Conservation (phyloP, 2,329 filamentous ascomycete species). For the Epichloe aotearoae region DNA sequence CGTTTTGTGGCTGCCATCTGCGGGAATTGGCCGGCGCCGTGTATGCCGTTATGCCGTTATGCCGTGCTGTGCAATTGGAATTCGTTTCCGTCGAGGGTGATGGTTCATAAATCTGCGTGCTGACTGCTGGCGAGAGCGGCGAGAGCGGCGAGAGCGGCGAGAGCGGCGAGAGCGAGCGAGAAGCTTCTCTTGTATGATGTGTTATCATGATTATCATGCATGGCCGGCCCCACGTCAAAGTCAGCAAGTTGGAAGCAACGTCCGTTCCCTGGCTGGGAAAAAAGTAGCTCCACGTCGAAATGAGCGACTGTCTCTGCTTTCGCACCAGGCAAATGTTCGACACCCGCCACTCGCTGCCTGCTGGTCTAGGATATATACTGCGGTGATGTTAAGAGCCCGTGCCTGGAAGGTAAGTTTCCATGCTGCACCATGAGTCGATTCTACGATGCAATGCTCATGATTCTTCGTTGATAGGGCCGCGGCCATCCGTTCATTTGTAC, state of each 20-base stretch:
- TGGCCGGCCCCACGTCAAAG: too few species aligned
- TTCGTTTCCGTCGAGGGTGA: not conserved
- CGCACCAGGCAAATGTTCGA: not conserved
- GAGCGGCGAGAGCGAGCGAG: too few species aligned
- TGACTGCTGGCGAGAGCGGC: too few species aligned
- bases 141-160: too few species aligned
- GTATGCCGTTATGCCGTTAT: not conserved
- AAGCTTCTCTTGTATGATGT: too few species aligned
- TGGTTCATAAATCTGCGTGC: not conserved
- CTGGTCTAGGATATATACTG: slow-evolving; percentile 4
- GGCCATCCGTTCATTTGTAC: slow-evolving; percentile 28
- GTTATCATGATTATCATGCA: too few species aligned
- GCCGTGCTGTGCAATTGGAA: not conserved
- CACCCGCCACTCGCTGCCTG: not conserved
- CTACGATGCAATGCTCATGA: slow-evolving; percentile 2
- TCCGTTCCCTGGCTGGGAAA: not conserved
- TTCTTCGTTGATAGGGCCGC: slow-evolving; percentile 17
- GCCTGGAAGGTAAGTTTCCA: slow-evolving; percentile 22
- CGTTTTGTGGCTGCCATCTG: slow-evolving; percentile 23
- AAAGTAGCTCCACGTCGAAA: not conserved
- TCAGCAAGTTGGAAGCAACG: not conserved
- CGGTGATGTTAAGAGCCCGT: slow-evolving; percentile 30
- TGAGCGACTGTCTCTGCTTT: not conserved
- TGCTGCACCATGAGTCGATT: not conserved
- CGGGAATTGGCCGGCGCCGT: not conserved